Conservation (phyloP, 2,329 filamentous ascomycete genomes). For the Alternaria gansuensis region DNA sequence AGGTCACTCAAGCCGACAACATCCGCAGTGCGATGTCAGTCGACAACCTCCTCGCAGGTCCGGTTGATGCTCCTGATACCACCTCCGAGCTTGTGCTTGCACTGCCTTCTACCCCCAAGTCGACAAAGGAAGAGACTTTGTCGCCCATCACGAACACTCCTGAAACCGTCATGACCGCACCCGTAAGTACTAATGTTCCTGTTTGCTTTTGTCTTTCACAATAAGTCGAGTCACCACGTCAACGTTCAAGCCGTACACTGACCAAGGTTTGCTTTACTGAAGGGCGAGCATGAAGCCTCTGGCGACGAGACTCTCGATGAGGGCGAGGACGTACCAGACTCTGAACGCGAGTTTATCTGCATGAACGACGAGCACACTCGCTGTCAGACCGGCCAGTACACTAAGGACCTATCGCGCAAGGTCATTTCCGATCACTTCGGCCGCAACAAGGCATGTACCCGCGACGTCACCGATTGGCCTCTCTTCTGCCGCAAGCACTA, state of each 20-base stretch:
- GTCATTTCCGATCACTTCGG: constrained; percentile 54
- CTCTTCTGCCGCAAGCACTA: constrained; percentile 54
- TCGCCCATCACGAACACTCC: constrained; percentile 5
- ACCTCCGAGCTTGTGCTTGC: constrained; percentile 4
- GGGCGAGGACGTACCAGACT: constrained; percentile 17
- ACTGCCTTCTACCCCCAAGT: constrained; percentile 16
- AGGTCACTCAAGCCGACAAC: constrained; percentile 15
- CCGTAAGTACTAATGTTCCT: constrained; percentile 5
- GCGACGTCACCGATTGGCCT: constrained; percentile 45
- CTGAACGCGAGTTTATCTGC: constrained; percentile 44
- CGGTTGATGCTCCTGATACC: constrained; percentile 5
- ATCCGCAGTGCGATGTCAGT: constrained; percentile 40
- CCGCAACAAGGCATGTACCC: constrained; percentile 52
- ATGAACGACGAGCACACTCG: constrained; percentile 43
- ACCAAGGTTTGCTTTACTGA: background rate
- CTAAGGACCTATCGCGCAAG: constrained; percentile 47
- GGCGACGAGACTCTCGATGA: constrained; percentile 11
- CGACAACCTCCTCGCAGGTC: constrained; percentile 30
- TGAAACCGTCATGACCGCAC: constrained; percentile 12
- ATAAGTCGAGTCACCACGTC: background rate
- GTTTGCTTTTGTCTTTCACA: background rate
- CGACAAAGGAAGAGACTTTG: constrained; percentile 5
- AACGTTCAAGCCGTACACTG: background rate
- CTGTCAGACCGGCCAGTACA: constrained; percentile 50
- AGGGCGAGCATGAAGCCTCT: constrained; percentile 3